These are phyloP conservation scores for Zelonia costaricensis DNA, from an alignment of 208 protist genomes.

Conservation along the genomic window DNA sequence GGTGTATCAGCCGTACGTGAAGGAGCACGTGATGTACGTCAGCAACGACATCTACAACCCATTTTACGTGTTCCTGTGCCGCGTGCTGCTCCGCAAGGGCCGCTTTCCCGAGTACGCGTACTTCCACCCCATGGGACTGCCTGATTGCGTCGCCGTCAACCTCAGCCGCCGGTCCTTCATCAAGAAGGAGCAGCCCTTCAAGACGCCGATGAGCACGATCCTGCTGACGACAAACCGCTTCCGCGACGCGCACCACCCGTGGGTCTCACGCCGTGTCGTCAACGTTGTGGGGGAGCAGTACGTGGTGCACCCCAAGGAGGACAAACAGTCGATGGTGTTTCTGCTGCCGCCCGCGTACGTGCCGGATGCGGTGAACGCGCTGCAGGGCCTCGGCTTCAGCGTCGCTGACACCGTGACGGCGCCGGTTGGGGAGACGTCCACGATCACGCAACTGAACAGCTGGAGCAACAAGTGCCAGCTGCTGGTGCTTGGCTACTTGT, in stretches of 20 bases:
- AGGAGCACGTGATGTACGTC: conserved; percentile 84
- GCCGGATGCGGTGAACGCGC: conserved; percentile 61
- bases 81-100: conserved; percentile 52
- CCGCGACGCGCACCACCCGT: conserved; percentile 65
- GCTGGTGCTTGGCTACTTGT: conserved; percentile 70
- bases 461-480: conserved; percentile 72
- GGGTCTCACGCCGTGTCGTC: conserved; percentile 57
- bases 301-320: conserved; percentile 72
- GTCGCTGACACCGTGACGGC: conserved; percentile 63
- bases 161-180: conserved; percentile 74
- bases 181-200: conserved; percentile 78
- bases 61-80: conserved; percentile 76
- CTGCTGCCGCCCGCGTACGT: conserved; percentile 71
- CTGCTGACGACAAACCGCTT: conserved; percentile 65
- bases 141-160: conserved; percentile 80
- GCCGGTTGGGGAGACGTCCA: conserved; percentile 48
- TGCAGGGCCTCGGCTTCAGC: conserved; percentile 73
- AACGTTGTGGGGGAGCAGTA: conserved; percentile 79
- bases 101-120: conserved; percentile 77
- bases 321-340: conserved; percentile 78
- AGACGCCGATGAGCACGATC: conserved; percentile 61
- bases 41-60: conserved; percentile 89
- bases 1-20: conserved; percentile 89
- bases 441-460: conserved; percentile 49
- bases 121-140: conserved; percentile 85